Conservation (phyloP, 2,329 filamentous ascomycete genomes). For the Aspergillus sp. region DNA sequence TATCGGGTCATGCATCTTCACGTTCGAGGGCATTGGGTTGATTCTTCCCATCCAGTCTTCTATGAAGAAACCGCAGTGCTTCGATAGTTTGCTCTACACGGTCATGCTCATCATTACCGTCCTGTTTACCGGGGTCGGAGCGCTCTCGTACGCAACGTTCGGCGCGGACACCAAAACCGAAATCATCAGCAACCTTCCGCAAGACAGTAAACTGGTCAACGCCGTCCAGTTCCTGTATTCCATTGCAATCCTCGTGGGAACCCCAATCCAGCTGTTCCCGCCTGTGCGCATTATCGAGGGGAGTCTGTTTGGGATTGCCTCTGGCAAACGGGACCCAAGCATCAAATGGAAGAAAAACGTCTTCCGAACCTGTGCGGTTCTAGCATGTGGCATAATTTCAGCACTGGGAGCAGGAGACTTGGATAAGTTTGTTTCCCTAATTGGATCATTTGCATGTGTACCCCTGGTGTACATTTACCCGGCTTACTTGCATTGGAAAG, state of each 20-base stretch:
- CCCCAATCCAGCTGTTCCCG: conserved; percentile 91
- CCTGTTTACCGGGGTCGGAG: conserved; percentile 84
- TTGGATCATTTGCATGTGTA: conserved; percentile 95
- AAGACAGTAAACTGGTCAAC: conserved; percentile 90
- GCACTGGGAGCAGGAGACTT: conserved; percentile 88
- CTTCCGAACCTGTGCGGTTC: conserved; percentile 86
- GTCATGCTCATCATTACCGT: conserved; percentile 94
- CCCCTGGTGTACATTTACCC: conserved; percentile 96
- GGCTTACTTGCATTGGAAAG: conserved; percentile 69
- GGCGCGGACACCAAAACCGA: conserved; percentile 93
- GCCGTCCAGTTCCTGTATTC: conserved; percentile 93
- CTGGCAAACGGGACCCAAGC: conserved; percentile 89
- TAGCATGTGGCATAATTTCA: conserved; percentile 78
- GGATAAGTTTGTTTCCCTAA: conserved; percentile 92
- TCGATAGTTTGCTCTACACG: conserved; percentile 77
- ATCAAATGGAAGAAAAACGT: conserved; percentile 99
- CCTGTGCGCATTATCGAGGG: conserved; percentile 94
- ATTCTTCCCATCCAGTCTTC: conserved; percentile 97
- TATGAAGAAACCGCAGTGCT: conserved; percentile 86
- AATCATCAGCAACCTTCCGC: conserved; percentile 88
- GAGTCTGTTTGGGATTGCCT: conserved; percentile 81
- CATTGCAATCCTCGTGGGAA: conserved; percentile 85
- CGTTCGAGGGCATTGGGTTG: conserved; percentile 92
- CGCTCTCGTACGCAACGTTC: conserved; percentile 90
- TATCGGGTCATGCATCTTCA: conserved; percentile 96